These are phyloP conservation scores for Rhizopogon sp. DNA, from an alignment of 768 basidiomycete species.

Conservation along the genomic window DNA sequence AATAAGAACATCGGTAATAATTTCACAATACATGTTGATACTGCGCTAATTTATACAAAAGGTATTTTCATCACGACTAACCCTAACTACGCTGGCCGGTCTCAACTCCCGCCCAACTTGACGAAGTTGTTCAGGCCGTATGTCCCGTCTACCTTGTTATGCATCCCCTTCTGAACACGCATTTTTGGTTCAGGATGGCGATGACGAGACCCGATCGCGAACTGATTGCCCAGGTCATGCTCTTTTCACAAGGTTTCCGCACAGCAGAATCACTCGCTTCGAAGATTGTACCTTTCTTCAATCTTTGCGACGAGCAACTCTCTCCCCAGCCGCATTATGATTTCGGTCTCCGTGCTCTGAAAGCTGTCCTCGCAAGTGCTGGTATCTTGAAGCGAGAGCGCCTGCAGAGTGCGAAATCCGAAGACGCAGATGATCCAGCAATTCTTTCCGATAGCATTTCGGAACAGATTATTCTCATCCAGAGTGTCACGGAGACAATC, in stretches of 20 bases:
- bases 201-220: conserved; percentile 99
- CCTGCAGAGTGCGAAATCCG: conserved; percentile 42
- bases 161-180: conserved; percentile 8
- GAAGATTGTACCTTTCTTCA: conserved; percentile 99
- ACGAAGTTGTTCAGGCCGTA: conserved; percentile 93
- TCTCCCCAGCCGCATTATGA: conserved; percentile 98
- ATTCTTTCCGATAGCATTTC: conserved; percentile 68
- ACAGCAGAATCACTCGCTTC: conserved; percentile 96
- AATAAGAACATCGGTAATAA: conserved; percentile 84
- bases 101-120: conserved; percentile 80
- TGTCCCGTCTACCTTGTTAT: conserved; percentile 24
- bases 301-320: conserved; percentile 94
- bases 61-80: conserved; percentile 99
- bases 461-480: conserved; percentile 96
- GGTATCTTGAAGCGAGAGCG: conserved; percentile 97
- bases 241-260: conserved; percentile 99
- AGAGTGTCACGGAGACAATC: conserved; percentile 97
- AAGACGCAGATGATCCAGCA: conserved; percentile 37
- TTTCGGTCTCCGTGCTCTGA: conserved; percentile 95
- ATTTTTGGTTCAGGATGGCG: conserved; percentile 65
- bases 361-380: conserved; percentile 93
- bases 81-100: conserved; percentile 97
- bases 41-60: conserved; percentile 23
- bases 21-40: background rate
- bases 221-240: conserved; percentile 98